Evolutionary conservation across 2,329 filamentous ascomycete species (phyloP).

Genomic region (Botrytis paeoniae): DNA sequence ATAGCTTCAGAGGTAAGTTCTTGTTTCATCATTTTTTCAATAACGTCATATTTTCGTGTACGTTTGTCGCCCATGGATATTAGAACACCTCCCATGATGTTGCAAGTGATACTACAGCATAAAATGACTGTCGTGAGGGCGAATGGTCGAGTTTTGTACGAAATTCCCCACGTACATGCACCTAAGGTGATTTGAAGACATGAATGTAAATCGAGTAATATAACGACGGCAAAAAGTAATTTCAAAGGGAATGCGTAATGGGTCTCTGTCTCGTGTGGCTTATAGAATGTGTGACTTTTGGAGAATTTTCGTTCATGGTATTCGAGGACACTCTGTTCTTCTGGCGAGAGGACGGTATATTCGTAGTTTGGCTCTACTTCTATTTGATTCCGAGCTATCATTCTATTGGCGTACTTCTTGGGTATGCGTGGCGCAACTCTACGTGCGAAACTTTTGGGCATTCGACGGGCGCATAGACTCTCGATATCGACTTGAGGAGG

Average conservation of each 20-base stretch:
- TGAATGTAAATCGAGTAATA: constrained; percentile 75
- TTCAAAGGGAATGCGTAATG: constrained; percentile 75
- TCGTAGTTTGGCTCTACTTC: constrained; percentile 39
- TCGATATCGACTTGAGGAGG: constrained; percentile 41
- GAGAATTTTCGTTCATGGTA: constrained; percentile 77
- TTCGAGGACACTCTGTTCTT: constrained; percentile 66
- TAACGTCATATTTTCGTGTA: constrained; percentile 80
- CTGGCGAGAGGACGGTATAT: constrained; percentile 60
- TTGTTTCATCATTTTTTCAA: constrained; percentile 72
- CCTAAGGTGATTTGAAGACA: constrained; percentile 77
- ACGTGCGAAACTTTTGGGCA: constrained; percentile 27
- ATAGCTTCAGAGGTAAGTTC: constrained; percentile 67
- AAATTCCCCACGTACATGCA: constrained; percentile 73
- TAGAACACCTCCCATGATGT: constrained; percentile 70
- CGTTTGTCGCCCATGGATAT: constrained; percentile 73
- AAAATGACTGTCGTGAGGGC: constrained; percentile 79
- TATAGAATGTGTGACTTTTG: constrained; percentile 85
- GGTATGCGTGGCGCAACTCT: constrained; percentile 28
- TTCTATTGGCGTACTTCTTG: constrained; percentile 27
- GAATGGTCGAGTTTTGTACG: constrained; percentile 63
- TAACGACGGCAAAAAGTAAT: constrained; percentile 69
- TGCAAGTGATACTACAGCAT: constrained; percentile 72
- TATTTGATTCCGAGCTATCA: constrained; percentile 22
- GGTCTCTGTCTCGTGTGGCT: constrained; percentile 79
- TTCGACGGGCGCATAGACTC: constrained; percentile 28